A percentile compares a stretch with the other conserved stretches of the same genome.
These are phyloP conservation scores for Cordyceps farinosa DNA, from an alignment of 2,329 filamentous ascomycete genomes.

Conservation along the genomic window DNA sequence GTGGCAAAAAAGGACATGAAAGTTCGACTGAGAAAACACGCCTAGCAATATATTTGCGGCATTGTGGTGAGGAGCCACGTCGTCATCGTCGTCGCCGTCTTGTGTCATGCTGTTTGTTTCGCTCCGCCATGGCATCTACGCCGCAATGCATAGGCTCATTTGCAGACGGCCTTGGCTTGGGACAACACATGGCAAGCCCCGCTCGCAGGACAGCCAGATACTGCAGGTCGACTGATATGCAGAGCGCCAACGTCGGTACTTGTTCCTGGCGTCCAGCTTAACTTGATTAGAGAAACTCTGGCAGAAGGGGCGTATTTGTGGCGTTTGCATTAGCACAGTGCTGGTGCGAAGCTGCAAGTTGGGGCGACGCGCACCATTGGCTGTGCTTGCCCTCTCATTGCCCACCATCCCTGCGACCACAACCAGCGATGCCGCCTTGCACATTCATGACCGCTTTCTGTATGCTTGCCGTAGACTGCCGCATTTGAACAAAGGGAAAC, in stretches of 20 bases:
- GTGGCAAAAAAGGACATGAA: neutral
- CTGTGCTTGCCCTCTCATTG: neutral
- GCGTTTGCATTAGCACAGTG: constrained; percentile 3
- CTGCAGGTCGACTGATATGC: too few relatives aligned
- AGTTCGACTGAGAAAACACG: neutral
- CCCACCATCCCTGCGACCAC: neutral
- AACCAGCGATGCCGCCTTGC: neutral
- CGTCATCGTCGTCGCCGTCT: neutral
- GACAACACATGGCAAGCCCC: constrained; percentile 1
- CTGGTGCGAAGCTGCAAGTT: neutral
- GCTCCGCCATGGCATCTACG: neutral
- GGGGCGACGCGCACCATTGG: neutral
- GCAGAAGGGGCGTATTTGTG: neutral
- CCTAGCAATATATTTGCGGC: neutral
- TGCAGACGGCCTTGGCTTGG: neutral
- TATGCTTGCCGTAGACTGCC: neutral
- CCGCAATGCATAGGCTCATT: neutral
- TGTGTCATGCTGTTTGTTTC: neutral
- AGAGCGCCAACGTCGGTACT: constrained; percentile 2
- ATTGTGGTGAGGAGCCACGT: neutral
- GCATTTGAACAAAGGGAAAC: neutral
- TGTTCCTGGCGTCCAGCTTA: neutral
- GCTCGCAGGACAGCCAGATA: neutral
- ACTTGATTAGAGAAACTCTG: neutral
- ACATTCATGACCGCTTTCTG: neutral